phyloP scores from a whole-genome alignment of 2,329 filamentous ascomycete genomes.

The Talaromyces sp. region DNA sequence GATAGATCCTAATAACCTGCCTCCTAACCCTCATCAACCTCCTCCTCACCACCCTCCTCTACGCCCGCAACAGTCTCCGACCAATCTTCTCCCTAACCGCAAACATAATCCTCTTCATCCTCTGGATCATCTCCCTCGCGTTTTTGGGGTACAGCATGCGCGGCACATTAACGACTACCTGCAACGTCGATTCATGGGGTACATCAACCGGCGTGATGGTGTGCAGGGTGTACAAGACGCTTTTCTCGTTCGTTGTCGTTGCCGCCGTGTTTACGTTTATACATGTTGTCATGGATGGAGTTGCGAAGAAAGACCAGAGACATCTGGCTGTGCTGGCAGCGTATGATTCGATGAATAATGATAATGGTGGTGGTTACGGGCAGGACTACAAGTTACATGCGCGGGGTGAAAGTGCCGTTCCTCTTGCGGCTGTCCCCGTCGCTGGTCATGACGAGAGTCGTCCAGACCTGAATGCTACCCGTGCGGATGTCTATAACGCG shows the following conservation, averaged over 20 bases:
- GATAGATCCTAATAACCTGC: slow-evolving; percentile 53
- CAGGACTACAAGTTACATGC: slow-evolving; percentile 40
- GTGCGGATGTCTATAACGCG: slow-evolving; percentile 20
- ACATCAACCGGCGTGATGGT: slow-evolving; percentile 55
- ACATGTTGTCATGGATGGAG: slow-evolving; percentile 52
- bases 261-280: slow-evolving; percentile 49
- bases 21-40: slow-evolving; percentile 53
- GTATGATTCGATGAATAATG: slow-evolving; percentile 45
- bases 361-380: slow-evolving; percentile 9
- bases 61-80: slow-evolving; percentile 54
- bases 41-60: slow-evolving; percentile 50
- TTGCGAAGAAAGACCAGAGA: slow-evolving; percentile 47
- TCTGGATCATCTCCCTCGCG: slow-evolving; percentile 55
- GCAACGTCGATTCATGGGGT: slow-evolving; percentile 54
- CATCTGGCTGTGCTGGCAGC: slow-evolving; percentile 48
- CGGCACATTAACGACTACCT: slow-evolving; percentile 53
- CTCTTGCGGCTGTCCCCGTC: slow-evolving; percentile 5
- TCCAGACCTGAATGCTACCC: background rate
- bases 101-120: slow-evolving; percentile 49
- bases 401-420: slow-evolving; percentile 24
- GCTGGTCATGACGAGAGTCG: background rate
- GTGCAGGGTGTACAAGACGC: slow-evolving; percentile 59
- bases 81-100: slow-evolving; percentile 52
- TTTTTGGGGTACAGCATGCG: slow-evolving; percentile 56
- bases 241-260: slow-evolving; percentile 57